Conservation (phyloP, 306 rosid species). For the Prunus fruticosa region DNA sequence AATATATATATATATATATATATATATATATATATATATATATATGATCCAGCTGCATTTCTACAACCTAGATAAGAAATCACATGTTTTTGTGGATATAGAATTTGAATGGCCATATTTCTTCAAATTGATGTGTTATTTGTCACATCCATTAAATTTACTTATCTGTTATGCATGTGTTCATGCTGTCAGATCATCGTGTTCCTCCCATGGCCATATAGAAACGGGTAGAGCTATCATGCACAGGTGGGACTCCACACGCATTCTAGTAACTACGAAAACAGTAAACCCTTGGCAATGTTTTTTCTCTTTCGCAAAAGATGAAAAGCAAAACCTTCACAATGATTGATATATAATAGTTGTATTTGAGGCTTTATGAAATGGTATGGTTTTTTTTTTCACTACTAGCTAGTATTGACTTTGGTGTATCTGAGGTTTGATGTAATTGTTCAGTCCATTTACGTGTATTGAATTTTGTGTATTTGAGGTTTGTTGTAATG, state of each 20-base stretch:
- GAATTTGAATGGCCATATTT: background rate
- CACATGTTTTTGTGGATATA: background rate
- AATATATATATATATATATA: background rate
- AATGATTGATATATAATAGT: background rate
- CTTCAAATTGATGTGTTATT: background rate
- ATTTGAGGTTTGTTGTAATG: background rate
- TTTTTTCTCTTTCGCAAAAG: background rate
- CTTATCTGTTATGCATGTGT: background rate
- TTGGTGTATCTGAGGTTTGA: background rate
- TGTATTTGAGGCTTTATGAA: background rate
- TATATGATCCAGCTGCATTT: background rate
- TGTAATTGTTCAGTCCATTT: background rate
- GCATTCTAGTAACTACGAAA: too few relatives aligned
- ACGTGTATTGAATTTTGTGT: background rate
- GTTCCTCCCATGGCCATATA: background rate
- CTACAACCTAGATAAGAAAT: background rate
- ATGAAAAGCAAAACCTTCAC: background rate
- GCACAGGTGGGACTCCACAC: background rate
- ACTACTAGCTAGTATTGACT: background rate
- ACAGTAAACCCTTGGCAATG: background rate
- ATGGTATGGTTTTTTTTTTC: background rate
- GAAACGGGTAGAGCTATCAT: background rate
- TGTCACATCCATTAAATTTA: slow-evolving; percentile 1
- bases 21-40: too few relatives aligned
- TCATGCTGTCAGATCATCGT: background rate